A percentile compares a stretch with the other conserved stretches of the same genome.
phyloP scores from a whole-genome alignment of 208 protist species.

The Naegleria fowleri region DNA sequence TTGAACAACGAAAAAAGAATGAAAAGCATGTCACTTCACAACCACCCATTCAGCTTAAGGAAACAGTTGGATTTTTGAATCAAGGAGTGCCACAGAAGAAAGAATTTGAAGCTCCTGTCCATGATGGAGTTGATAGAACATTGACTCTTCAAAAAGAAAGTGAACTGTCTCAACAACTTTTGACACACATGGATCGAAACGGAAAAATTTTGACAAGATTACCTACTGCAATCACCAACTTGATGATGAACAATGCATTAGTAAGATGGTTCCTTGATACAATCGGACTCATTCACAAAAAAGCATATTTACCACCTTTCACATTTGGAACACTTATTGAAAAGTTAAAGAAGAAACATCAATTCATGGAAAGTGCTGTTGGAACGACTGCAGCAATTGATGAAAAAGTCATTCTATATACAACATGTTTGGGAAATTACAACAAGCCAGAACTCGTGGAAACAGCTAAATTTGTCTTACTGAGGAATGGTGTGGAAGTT shows the following conservation, averaged over 20 bases:
- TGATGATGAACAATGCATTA: background rate
- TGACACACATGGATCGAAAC: constrained; percentile 19
- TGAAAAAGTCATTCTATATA: constrained; percentile 31
- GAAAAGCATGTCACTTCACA: background rate
- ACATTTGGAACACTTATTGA: background rate
- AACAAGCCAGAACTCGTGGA: constrained; percentile 27
- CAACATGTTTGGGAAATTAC: constrained; percentile 33
- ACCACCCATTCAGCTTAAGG: background rate
- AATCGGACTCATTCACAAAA: constrained; percentile 10
- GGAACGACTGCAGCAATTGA: background rate
- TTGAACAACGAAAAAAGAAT: constrained; percentile 13
- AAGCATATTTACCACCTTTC: constrained; percentile 26
- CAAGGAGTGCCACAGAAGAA: background rate
- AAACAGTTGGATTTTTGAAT: background rate
- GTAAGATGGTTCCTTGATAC: background rate
- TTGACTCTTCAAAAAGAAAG: constrained; percentile 22
- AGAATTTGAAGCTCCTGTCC: background rate
- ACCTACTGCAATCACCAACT: background rate
- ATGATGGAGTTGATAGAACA: background rate
- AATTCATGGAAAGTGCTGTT: constrained; percentile 18
- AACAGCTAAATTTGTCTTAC: background rate
- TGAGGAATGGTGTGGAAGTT: constrained; percentile 28
- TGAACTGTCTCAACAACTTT: constrained; percentile 8
- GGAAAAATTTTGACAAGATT: background rate
- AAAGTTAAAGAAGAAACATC: background rate